These are phyloP conservation scores for Grosmannia huntii DNA, from an alignment of 2,329 filamentous ascomycete species.

Conservation along the genomic window DNA sequence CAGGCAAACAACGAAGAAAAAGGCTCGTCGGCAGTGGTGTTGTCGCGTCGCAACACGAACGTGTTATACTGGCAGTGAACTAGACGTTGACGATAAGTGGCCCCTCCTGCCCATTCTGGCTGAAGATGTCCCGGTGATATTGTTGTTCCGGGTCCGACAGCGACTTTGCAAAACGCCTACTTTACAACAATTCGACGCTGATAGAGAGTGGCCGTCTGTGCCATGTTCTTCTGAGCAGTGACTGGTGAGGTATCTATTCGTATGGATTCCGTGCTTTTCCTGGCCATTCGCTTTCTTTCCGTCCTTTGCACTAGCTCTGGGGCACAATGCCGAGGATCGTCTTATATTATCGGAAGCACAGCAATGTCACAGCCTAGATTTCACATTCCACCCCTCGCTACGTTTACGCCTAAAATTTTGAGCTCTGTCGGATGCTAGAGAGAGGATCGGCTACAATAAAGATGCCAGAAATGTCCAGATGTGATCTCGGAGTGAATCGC, in stretches of 20 bases:
- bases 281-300: too few species aligned
- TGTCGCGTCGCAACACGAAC: neutral
- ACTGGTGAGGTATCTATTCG: too few species aligned
- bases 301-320: too few species aligned
- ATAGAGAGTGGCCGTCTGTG: too few species aligned
- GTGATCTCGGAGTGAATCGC: neutral
- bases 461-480: neutral
- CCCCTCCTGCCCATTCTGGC: conserved; percentile 10
- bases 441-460: neutral
- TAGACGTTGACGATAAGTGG: neutral
- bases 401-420: too few species aligned
- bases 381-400: neutral
- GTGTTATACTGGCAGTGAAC: neutral
- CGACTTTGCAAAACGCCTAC: too few species aligned
- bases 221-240: too few species aligned
- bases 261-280: too few species aligned
- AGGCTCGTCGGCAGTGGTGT: neutral
- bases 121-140: neutral
- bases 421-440: neutral
- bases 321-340: neutral
- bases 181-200: too few species aligned
- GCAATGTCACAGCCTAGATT: neutral
- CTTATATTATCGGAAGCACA: neutral
- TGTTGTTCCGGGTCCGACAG: neutral
- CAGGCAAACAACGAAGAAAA: neutral